phyloP scores from a whole-genome alignment of 768 basidiomycete species.

The Termitomyces eurrhizus region DNA sequence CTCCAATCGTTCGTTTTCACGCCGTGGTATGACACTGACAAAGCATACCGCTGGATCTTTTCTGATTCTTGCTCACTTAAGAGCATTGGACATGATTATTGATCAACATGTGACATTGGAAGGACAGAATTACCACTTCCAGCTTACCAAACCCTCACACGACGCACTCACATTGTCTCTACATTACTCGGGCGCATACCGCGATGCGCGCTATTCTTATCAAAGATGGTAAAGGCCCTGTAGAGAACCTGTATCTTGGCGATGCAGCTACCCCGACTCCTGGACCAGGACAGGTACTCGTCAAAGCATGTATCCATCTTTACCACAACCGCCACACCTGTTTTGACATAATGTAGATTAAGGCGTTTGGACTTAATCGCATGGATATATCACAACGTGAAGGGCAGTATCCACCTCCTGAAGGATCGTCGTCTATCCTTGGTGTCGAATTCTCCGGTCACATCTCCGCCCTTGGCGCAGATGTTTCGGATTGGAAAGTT shows the following conservation, averaged over 20 bases:
- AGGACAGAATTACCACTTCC: background rate
- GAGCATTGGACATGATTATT: background rate
- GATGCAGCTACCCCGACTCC: constrained; percentile 62
- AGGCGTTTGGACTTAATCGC: constrained; percentile 85
- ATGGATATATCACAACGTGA: constrained; percentile 78
- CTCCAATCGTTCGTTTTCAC: background rate
- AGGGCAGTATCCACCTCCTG: constrained; percentile 73
- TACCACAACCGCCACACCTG: background rate
- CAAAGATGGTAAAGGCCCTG: constrained; percentile 70
- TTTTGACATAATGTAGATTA: constrained; percentile 41
- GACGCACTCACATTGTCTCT: background rate
- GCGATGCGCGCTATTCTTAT: constrained; percentile 78
- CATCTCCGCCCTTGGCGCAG: constrained; percentile 50
- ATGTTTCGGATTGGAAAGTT: constrained; percentile 49
- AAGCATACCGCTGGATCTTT: background rate
- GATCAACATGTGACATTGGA: background rate
- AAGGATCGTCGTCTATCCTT: constrained; percentile 69
- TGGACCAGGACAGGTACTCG: constrained; percentile 60
- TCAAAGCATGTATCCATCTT: constrained; percentile 51
- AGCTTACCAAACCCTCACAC: background rate
- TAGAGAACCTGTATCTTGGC: constrained; percentile 77
- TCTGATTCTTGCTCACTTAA: background rate
- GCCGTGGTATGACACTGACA: background rate
- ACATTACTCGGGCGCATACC: background rate
- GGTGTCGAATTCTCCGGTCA: constrained; percentile 86